These are phyloP conservation scores for Trichoderma cornu-damae DNA, from an alignment of 2,329 filamentous ascomycete genomes.

Conservation along the genomic window DNA sequence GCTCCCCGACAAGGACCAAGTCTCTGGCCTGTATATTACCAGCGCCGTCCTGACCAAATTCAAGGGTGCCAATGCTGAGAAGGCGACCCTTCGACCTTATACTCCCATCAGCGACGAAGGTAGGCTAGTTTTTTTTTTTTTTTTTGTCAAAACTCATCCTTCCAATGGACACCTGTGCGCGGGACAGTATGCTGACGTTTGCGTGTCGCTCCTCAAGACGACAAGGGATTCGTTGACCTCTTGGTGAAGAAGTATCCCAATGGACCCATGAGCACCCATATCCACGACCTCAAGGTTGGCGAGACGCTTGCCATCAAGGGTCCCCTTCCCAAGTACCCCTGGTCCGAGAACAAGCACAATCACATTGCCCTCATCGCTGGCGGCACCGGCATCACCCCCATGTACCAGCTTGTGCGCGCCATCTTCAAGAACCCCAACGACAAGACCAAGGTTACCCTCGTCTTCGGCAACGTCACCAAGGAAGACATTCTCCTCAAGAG, in stretches of 20 bases:
- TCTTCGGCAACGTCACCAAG: slow-evolving; percentile 86
- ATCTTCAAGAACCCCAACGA: slow-evolving; percentile 97
- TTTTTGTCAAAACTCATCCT: too few species aligned
- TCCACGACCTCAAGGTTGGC: slow-evolving; percentile 77
- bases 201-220: slow-evolving; percentile 45
- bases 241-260: slow-evolving; percentile 87
- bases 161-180: not conserved
- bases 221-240: slow-evolving; percentile 77
- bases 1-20: slow-evolving; percentile 75
- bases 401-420: slow-evolving; percentile 87
- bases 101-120: slow-evolving; percentile 86
- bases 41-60: slow-evolving; percentile 91
- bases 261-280: slow-evolving; percentile 85
- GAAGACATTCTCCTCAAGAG: slow-evolving; percentile 87
- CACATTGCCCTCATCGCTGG: slow-evolving; percentile 87
- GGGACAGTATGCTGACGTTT: not conserved
- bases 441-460: slow-evolving; percentile 94
- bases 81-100: slow-evolving; percentile 86
- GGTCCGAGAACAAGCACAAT: slow-evolving; percentile 85
- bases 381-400: slow-evolving; percentile 93
- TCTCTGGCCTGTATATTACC: slow-evolving; percentile 75
- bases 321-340: slow-evolving; percentile 88
- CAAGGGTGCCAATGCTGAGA: slow-evolving; percentile 75
- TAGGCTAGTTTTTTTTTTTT: slow-evolving; percentile 38
- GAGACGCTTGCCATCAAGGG: slow-evolving; percentile 90